Evolutionary conservation across 495 filamentous ascomycete genomes (phyloP).

Genomic region (Penicillium cinerascens): DNA sequence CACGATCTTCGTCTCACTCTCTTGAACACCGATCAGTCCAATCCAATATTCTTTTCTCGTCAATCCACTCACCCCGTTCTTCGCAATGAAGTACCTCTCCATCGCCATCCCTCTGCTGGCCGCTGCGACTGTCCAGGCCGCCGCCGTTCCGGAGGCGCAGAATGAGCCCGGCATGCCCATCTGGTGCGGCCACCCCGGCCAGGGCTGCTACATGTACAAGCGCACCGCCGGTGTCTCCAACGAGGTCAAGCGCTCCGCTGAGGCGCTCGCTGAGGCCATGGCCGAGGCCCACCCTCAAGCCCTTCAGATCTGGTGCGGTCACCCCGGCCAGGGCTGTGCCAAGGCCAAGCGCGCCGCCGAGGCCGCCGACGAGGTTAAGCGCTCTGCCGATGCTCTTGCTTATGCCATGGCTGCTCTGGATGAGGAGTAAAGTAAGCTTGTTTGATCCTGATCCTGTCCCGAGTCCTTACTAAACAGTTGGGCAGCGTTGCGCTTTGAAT

Average conservation of each 20-base stretch:
- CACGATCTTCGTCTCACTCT: conserved; percentile 13
- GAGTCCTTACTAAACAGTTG: neutral
- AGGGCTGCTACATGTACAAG: conserved; percentile 30
- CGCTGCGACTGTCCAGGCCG: conserved; percentile 35
- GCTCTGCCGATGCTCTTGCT: conserved; percentile 35
- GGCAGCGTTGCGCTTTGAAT: neutral
- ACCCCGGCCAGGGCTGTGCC: conserved; percentile 35
- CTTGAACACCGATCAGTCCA: conserved; percentile 4
- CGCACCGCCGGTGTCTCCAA: conserved; percentile 28
- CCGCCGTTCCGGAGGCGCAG: conserved; percentile 9
- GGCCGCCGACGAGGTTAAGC: neutral
- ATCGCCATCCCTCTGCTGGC: conserved; percentile 37
- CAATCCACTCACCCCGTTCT: neutral
- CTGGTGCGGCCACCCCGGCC: conserved; percentile 13
- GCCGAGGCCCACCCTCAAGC: conserved; percentile 28
- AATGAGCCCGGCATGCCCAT: conserved; percentile 1
- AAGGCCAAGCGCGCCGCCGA: conserved; percentile 29
- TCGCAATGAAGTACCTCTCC: conserved; percentile 49
- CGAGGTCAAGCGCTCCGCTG: conserved; percentile 49
- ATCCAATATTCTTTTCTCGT: conserved; percentile 4
- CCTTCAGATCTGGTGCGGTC: conserved; percentile 36
- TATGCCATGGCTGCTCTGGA: conserved; percentile 41
- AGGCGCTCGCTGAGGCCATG: conserved; percentile 47
- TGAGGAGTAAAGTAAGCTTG: conserved; percentile 8
- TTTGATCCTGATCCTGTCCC: neutral